Percentiles rank a stretch among this genome's conserved stretches.
These are phyloP conservation scores for Candida boleticola DNA, from an alignment of 805 yeast species.

Conservation along the genomic window DNA sequence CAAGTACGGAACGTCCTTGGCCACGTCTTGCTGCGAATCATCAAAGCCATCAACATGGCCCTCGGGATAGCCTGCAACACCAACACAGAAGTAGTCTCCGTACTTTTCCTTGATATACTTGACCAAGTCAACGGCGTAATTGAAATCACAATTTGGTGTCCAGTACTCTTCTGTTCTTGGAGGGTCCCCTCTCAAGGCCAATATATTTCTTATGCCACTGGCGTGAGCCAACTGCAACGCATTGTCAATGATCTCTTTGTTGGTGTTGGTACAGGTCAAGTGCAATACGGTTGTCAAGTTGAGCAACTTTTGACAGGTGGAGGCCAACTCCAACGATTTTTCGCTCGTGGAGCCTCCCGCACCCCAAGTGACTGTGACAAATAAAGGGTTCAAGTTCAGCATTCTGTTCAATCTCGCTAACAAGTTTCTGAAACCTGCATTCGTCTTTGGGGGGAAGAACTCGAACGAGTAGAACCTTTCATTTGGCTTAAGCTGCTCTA, in stretches of 20 bases:
- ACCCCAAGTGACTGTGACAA: slow-evolving; percentile 96
- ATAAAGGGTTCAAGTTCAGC: slow-evolving; percentile 83
- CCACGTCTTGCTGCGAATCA: slow-evolving; percentile 58
- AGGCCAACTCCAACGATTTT: slow-evolving; percentile 81
- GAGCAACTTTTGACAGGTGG: slow-evolving; percentile 68
- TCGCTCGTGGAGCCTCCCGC: slow-evolving; percentile 95
- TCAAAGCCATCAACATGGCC: slow-evolving; percentile 92
- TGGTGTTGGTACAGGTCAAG: slow-evolving; percentile 93
- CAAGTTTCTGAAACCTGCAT: slow-evolving; percentile 79
- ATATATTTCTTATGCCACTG: slow-evolving; percentile 81
- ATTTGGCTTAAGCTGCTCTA: slow-evolving; percentile 45
- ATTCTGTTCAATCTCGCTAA: slow-evolving; percentile 85
- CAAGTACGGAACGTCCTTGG: slow-evolving; percentile 72
- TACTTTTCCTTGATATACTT: slow-evolving; percentile 67
- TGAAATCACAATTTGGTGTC: slow-evolving; percentile 56
- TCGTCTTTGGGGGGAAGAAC: slow-evolving; percentile 97
- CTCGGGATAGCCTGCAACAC: slow-evolving; percentile 98
- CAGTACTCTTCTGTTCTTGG: slow-evolving; percentile 74
- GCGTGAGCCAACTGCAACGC: slow-evolving; percentile 71
- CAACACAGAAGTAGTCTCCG: slow-evolving; percentile 85
- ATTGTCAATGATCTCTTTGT: slow-evolving; percentile 68
- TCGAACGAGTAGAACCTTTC: slow-evolving; percentile 81
- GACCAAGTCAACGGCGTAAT: slow-evolving; percentile 83
- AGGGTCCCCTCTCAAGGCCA: slow-evolving; percentile 96
- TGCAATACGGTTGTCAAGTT: slow-evolving; percentile 91